Conservation (phyloP, 805 yeast species). For the Candida tallmaniae region DNA sequence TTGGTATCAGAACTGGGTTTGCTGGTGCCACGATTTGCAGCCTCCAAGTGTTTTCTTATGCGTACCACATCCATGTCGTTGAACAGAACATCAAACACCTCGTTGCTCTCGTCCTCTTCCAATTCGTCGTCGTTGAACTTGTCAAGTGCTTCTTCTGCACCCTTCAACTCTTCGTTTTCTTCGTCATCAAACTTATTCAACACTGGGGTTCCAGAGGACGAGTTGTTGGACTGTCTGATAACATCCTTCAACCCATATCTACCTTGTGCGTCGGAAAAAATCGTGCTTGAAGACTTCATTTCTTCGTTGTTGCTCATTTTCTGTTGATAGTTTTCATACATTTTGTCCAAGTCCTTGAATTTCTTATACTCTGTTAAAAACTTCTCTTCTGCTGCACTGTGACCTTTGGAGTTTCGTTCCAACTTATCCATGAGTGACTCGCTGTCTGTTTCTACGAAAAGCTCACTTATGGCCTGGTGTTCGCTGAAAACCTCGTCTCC, state of each 20-base stretch:
- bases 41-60: conserved; percentile 28
- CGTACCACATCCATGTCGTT: conserved; percentile 23
- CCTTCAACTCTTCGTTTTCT: no score
- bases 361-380: conserved; percentile 30
- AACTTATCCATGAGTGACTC: conserved; percentile 19
- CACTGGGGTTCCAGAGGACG: conserved; percentile 3
- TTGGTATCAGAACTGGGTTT: conserved; percentile 8
- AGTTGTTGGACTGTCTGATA: conserved; percentile 17
- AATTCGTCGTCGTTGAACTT: conserved; percentile 3
- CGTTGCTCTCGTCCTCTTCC: conserved; percentile 4
- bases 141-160: conserved; percentile 4
- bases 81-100: conserved; percentile 8
- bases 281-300: conserved; percentile 11
- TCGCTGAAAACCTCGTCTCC: conserved; percentile 47
- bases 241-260: conserved; percentile 16
- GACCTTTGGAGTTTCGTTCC: conserved; percentile 19
- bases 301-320: conserved; percentile 7
- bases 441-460: conserved; percentile 41
- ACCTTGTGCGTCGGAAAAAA: conserved; percentile 7
- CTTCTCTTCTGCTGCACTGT: conserved; percentile 24
- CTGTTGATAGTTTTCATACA: conserved; percentile 20
- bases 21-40: no score
- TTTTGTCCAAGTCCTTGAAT: conserved; percentile 28
- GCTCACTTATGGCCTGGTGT: conserved; percentile 47
- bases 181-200: conserved; percentile 10